phyloP scores from a whole-genome alignment of 257 asterid species.

The Nicotiana noctiflora region DNA sequence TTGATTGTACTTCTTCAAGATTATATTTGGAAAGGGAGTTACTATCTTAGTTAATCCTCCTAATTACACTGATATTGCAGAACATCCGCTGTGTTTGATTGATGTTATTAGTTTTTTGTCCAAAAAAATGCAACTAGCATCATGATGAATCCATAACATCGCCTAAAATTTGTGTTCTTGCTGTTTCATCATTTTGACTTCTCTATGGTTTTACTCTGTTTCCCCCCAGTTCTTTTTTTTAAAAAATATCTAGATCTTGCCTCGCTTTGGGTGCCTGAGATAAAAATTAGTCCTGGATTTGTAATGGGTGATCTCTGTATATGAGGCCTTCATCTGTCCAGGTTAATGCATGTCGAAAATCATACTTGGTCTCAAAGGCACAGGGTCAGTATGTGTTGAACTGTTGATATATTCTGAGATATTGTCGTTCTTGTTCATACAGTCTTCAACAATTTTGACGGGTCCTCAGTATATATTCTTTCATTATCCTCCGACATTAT shows the following conservation, averaged over 20 bases:
- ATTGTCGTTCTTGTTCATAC: background rate
- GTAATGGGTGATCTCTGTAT: background rate
- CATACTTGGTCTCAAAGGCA: background rate
- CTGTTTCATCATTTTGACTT: background rate
- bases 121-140: background rate
- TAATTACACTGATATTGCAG: background rate
- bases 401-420: background rate
- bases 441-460: background rate
- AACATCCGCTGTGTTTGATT: background rate
- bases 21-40: background rate
- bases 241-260: background rate
- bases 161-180: background rate
- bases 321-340: background rate
- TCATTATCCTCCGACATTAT: conserved; percentile 4
- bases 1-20: conserved; percentile 18
- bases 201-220: background rate
- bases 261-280: background rate
- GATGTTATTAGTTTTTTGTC: background rate
- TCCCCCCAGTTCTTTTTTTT: background rate
- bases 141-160: background rate
- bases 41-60: background rate
- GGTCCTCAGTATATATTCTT: conserved; percentile 9
- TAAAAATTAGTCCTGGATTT: background rate
- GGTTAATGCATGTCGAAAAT: background rate
- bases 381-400: background rate